These are phyloP conservation scores for Pythium aristosporum DNA, from an alignment of 352 stramenopile species.

Conservation along the genomic window DNA sequence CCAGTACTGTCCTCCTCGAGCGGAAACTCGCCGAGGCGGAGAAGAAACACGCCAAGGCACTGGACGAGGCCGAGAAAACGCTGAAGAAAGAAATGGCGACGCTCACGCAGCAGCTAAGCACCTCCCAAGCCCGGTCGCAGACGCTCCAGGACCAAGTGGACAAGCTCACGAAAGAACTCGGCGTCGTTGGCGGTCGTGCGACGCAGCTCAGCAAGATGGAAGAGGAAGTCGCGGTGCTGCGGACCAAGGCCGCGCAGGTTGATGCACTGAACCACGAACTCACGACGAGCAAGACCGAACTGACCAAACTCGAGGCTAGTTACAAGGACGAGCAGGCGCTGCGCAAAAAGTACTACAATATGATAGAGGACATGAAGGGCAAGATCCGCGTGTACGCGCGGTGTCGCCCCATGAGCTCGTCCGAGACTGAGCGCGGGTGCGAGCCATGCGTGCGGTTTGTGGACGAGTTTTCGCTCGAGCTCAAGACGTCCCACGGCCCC, in stretches of 20 bases:
- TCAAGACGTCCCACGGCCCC: conserved; percentile 70
- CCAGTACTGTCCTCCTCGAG: conserved; percentile 36
- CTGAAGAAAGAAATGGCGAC: conserved; percentile 47
- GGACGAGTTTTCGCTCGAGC: conserved; percentile 85
- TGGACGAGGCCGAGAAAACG: conserved; percentile 66
- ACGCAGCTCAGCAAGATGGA: conserved; percentile 60
- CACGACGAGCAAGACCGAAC: conserved; percentile 28
- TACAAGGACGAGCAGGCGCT: conserved; percentile 89
- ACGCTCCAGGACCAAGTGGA: conserved; percentile 49
- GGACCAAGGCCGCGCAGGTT: conserved; percentile 51
- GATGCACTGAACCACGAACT: conserved; percentile 52
- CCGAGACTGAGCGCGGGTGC: conserved; percentile 83
- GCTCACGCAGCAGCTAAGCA: conserved; percentile 49
- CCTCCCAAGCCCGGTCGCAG: conserved; percentile 41
- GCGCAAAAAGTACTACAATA: conserved; percentile 95
- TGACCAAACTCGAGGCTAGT: conserved; percentile 60
- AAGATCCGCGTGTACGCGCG: conserved; percentile 93
- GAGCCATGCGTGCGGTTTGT: conserved; percentile 59
- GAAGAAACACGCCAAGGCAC: conserved; percentile 74
- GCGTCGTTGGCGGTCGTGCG: conserved; percentile 43
- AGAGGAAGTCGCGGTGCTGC: conserved; percentile 50
- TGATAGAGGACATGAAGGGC: conserved; percentile 95
- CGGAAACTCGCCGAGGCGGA: conserved; percentile 67
- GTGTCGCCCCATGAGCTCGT: conserved; percentile 89
- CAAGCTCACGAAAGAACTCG: conserved; percentile 49